Evolutionary conservation across 139 green algal genomes (phyloP).

Genomic region (Mesotaenium endlicherianum): DNA sequence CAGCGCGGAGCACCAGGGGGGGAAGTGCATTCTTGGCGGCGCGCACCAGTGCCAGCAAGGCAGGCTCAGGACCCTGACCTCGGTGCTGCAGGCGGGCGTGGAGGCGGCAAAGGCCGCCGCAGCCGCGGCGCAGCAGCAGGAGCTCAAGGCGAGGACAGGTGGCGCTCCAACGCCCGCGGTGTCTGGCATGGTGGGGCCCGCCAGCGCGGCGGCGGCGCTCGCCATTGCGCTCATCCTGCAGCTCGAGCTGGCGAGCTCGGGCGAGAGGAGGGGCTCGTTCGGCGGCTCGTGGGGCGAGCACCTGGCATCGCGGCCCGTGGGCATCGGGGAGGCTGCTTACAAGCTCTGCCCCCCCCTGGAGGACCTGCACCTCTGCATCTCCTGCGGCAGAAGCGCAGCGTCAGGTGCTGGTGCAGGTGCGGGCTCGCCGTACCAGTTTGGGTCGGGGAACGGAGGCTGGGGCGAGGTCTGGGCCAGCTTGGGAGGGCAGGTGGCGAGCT

Average conservation of each 20-base stretch:
- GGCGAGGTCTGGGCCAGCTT: constrained; percentile 18
- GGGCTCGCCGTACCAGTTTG: neutral
- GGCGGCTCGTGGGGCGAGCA: constrained; percentile 16
- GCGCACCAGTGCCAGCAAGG: neutral
- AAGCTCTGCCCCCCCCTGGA: neutral
- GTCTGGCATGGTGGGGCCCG: neutral
- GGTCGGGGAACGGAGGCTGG: constrained; percentile 19
- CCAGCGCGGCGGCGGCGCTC: neutral
- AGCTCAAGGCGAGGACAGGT: neutral
- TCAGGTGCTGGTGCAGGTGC: neutral
- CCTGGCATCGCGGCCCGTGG: neutral
- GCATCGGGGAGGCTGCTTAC: neutral
- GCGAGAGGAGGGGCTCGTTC: constrained; percentile 30
- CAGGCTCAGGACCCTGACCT: too few relatives aligned
- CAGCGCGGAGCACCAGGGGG: neutral
- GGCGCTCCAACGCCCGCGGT: too few relatives aligned
- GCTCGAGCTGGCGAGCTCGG: constrained; percentile 26
- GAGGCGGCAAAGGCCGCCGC: neutral
- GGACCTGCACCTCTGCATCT: neutral
- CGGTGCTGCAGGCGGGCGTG: too few relatives aligned
- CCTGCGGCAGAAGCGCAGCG: too few relatives aligned
- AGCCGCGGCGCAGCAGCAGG: neutral
- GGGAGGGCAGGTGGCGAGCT: neutral
- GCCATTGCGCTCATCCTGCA: constrained; percentile 18
- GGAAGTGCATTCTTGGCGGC: constrained; percentile 36